These are phyloP conservation scores for Pyrenochaeta sp. DNA, from an alignment of 2,329 filamentous ascomycete species.

Conservation along the genomic window DNA sequence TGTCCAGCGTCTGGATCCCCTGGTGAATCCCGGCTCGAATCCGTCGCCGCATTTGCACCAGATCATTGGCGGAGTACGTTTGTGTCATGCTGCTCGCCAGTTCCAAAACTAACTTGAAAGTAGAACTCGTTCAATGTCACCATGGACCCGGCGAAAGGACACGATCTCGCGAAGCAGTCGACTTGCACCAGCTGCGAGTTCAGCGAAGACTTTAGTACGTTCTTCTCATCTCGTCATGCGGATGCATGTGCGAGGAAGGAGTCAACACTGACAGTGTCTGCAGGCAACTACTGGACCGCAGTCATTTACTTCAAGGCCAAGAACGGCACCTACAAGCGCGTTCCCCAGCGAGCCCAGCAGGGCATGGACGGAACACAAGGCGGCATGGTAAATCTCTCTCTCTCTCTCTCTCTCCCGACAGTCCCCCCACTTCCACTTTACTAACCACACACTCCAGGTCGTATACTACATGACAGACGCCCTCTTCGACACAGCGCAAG, in stretches of 20 bases:
- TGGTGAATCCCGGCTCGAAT: slow-evolving; percentile 47
- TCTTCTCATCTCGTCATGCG: no score
- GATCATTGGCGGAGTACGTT: slow-evolving; percentile 50
- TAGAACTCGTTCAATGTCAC: slow-evolving; percentile 57
- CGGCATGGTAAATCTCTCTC: slow-evolving; percentile 35
- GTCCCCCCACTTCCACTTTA: background rate
- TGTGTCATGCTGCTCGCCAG: background rate
- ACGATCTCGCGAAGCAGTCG: slow-evolving; percentile 38
- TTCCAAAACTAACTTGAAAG: background rate
- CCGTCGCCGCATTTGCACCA: slow-evolving; percentile 51
- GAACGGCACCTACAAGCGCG: slow-evolving; percentile 51
- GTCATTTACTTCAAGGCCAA: slow-evolving; percentile 37
- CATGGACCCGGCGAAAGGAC: slow-evolving; percentile 44
- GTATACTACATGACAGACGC: slow-evolving; percentile 57
- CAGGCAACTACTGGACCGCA: slow-evolving; percentile 46
- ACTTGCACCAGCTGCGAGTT: slow-evolving; percentile 56
- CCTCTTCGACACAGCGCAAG: slow-evolving; percentile 37
- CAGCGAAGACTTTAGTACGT: slow-evolving; percentile 45
- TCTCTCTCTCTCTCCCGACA: background rate
- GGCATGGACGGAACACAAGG: slow-evolving; percentile 54
- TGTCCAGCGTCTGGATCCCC: slow-evolving; percentile 34
- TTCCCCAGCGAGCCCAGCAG: slow-evolving; percentile 51
- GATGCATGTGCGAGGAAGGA: background rate
- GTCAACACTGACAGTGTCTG: background rate
- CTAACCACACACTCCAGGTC: slow-evolving; percentile 30